Conservation (phyloP, 2,329 filamentous ascomycete species). For the Hypoxylon sp. region DNA sequence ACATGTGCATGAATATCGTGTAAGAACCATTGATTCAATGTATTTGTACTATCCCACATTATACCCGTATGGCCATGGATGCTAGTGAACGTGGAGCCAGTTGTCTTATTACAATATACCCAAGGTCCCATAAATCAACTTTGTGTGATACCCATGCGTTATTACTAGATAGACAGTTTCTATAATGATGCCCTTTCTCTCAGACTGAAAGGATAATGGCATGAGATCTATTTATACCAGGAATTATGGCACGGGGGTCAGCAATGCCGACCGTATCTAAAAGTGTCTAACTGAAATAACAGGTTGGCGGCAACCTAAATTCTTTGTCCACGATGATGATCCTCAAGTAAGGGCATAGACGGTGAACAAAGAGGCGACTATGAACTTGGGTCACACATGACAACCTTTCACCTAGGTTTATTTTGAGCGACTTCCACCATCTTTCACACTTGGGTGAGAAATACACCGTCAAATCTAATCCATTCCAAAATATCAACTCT, state of each 20-base stretch:
- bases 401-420: neutral
- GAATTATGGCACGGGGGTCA: neutral
- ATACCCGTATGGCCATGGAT: neutral
- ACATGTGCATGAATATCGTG: neutral
- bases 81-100: neutral
- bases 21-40: neutral
- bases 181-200: conserved; percentile 7
- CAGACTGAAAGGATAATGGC: neutral
- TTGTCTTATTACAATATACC: neutral
- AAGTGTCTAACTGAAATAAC: neutral
- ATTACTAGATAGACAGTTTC: neutral
- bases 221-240: conserved; percentile 3
- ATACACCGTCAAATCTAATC: conserved; percentile 2
- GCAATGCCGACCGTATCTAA: neutral
- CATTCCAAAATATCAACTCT: neutral
- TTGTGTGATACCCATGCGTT: conserved; percentile 6
- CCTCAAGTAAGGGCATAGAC: conserved; percentile 2
- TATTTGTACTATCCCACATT: too few species aligned
- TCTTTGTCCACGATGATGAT: conserved; percentile 16
- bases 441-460: conserved; percentile 3
- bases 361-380: conserved; percentile 14
- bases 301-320: neutral
- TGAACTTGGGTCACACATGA: neutral
- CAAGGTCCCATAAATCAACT: neutral
- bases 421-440: neutral